phyloP scores from a whole-genome alignment of 2,329 filamentous ascomycete species.

The Trichocomaceae sp. region DNA sequence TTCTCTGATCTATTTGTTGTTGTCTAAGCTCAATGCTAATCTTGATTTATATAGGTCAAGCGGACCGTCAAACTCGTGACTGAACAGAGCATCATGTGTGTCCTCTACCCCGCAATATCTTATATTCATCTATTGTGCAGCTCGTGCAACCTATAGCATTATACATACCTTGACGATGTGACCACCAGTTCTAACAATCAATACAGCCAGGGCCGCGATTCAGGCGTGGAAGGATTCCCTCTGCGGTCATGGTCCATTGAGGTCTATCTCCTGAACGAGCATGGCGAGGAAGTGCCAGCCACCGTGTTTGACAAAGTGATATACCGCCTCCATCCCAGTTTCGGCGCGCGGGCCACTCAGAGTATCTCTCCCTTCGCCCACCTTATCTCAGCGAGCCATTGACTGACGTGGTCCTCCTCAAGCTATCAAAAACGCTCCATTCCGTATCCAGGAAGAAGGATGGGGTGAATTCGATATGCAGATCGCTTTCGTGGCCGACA shows the following conservation, averaged over 20 bases:
- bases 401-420: slow-evolving; percentile 11
- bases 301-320: slow-evolving; percentile 85
- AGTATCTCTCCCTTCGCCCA: slow-evolving; percentile 51
- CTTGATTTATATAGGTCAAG: slow-evolving; percentile 54
- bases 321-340: slow-evolving; percentile 91
- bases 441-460: slow-evolving; percentile 84
- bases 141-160: neutral
- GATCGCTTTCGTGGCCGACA: slow-evolving; percentile 78
- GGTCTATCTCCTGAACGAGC: slow-evolving; percentile 75
- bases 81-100: slow-evolving; percentile 81
- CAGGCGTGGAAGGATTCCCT: slow-evolving; percentile 78
- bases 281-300: slow-evolving; percentile 75
- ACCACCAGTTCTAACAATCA: slow-evolving; percentile 2
- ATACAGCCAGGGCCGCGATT: slow-evolving; percentile 62
- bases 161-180: neutral
- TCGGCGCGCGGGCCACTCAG: slow-evolving; percentile 72
- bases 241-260: slow-evolving; percentile 90
- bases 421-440: slow-evolving; percentile 80
- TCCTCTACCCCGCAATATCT: slow-evolving; percentile 18
- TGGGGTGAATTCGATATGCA: slow-evolving; percentile 98
- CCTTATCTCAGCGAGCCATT: neutral
- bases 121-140: neutral
- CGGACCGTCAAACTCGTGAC: slow-evolving; percentile 89
- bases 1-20: neutral
- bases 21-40: neutral